Conservation (phyloP, 768 basidiomycete species). For the Calocybe cyanea region DNA sequence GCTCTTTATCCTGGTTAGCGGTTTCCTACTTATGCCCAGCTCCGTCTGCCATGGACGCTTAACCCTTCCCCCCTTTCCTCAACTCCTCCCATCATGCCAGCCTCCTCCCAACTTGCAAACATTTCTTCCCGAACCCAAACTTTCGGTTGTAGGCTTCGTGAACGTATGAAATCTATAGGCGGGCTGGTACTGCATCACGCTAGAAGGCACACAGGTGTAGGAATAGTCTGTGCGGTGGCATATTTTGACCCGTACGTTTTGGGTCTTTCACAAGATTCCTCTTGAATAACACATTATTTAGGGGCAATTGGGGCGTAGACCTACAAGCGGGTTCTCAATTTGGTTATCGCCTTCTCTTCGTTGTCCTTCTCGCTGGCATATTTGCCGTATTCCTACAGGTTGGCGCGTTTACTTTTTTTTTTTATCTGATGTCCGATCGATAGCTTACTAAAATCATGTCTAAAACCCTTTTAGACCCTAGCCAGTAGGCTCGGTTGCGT, state of each 20-base stretch:
- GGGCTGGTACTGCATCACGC: constrained; percentile 43
- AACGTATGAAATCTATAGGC: constrained; percentile 29
- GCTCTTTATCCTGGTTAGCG: constrained; percentile 24
- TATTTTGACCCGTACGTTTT: constrained; percentile 82
- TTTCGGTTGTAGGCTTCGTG: constrained; percentile 6
- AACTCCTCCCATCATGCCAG: neutral
- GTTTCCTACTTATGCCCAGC: constrained; percentile 22
- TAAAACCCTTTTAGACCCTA: constrained; percentile 46
- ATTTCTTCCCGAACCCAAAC: neutral
- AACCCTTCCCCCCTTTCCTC: constrained; percentile 1
- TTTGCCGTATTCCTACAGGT: constrained; percentile 85
- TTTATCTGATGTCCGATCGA: too few relatives aligned
- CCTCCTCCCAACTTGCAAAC: too few relatives aligned
- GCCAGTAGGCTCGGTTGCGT: constrained; percentile 80
- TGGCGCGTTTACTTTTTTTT: constrained; percentile 8
- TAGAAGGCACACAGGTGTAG: constrained; percentile 71
- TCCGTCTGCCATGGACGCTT: neutral
- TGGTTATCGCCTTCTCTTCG: constrained; percentile 84
- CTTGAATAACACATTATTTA: constrained; percentile 19
- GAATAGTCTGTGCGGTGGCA: constrained; percentile 83
- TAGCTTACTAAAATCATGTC: neutral
- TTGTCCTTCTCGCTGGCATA: constrained; percentile 78
- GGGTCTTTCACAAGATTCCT: neutral
- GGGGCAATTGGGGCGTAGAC: constrained; percentile 90
- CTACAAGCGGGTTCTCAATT: constrained; percentile 81